Evolutionary conservation across 768 basidiomycete species (phyloP), one percentile per base, ranked within the genome.

Genomic region (Suillus subluteus): DNA sequence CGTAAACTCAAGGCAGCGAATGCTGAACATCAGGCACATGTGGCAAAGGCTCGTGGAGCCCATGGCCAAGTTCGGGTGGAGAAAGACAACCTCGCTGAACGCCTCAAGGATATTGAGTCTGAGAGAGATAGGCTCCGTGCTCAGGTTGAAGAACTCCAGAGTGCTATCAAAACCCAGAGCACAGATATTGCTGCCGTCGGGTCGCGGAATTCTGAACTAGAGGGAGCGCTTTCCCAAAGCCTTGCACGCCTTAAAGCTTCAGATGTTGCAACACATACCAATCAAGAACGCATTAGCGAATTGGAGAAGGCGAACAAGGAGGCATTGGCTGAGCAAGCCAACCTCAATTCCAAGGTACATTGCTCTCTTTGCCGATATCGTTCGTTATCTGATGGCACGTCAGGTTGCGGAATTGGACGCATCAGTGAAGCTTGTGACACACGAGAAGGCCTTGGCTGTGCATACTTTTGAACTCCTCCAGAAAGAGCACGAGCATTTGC

Each of bases 61-160:
- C 89, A 92, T 70, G 91, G 92, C 0, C 89, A 91, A 73, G 84
- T 91, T 6, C 87, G 91, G 18, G 91, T 91, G 16, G 93, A 95
- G 81, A 95, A 94, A 78, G 93, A 94, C 59, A 79, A 86, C 44
- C 74, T 93, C 56, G 77, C 72, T 26, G 91, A 93, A 68, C 90
- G 91, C 68, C 78, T 92, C 38, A 78, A 75, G 30, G 80, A 80
- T 30, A 81, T 81, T 0, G 92, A 94, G 74, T 80, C 75, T 37
- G 92, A 94, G 63, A 86, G 91, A 26, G 90, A 94, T 26, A 77
- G 78, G 6, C 74, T 92, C 54, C 84, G 84, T 50, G 69, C 73
- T 3, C 86, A 89, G 67, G 73, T 88, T 23, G 87, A 88, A 66
- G 87, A 87, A 64, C 62, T 86, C 48, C 85, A 91, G 68, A 72